Percentiles rank a stretch among this genome's conserved stretches.
These are phyloP conservation scores for Tolypocladium endophyticum DNA, from an alignment of 2,329 filamentous ascomycete genomes.

Conservation along the genomic window DNA sequence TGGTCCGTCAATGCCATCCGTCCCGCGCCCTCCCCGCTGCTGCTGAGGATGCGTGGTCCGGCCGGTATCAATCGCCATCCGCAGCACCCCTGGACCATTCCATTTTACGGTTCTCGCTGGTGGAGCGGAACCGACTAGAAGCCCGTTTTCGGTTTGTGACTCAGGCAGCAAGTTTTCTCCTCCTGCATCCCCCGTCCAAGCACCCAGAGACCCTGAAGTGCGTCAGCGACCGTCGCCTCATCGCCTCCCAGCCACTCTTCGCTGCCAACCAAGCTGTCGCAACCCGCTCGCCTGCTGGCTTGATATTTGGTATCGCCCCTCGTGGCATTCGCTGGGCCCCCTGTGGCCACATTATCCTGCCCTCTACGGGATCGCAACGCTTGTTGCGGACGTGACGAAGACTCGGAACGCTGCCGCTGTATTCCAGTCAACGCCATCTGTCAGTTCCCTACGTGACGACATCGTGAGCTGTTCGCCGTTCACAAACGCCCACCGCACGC, in stretches of 20 bases:
- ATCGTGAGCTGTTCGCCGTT: neutral
- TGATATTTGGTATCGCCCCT: neutral
- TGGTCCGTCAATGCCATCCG: neutral
- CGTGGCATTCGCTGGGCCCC: neutral
- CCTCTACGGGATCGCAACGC: neutral
- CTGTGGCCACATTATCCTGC: neutral
- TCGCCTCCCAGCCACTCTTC: neutral
- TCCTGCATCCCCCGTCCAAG: conserved; percentile 2
- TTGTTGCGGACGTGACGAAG: neutral
- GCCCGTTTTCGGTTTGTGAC: conserved; percentile 17
- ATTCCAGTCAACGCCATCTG: neutral
- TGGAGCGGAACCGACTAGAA: conserved; percentile 16
- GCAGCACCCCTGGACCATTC: neutral
- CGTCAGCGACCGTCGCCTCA: neutral
- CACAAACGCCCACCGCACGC: neutral
- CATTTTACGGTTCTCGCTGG: neutral
- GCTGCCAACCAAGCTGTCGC: neutral
- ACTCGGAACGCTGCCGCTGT: too few relatives aligned
- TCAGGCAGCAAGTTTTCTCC: conserved; percentile 22
- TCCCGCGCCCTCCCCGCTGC: neutral
- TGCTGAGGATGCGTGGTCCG: neutral
- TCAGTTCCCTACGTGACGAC: neutral
- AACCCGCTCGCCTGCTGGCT: neutral
- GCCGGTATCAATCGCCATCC: neutral
- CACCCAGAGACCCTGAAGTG: conserved; percentile 1